Base-by-base conservation (phyloP, 169 alveolate genomes). In the Plasmodium gonderi region DNA sequence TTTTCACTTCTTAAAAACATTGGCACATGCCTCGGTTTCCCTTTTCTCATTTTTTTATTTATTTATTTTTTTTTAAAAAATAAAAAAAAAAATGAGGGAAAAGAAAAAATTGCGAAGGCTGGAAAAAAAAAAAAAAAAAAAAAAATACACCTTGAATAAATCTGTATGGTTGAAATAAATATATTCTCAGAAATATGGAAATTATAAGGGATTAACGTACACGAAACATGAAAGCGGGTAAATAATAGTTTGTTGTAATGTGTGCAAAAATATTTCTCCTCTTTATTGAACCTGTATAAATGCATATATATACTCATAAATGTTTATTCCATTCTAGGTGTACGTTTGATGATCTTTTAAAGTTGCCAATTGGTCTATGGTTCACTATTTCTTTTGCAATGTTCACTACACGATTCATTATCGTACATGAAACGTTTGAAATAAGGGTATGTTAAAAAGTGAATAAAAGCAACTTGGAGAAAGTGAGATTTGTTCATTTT, bases 1-100 rank as follows among this genome's bases (percentile, higher is more conserved):
- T 83, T 83, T 72, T 83, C 92, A 29, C 92, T 76, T 83, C 83
- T 74, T 51, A 83, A 76, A 83, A 83, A 83, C 85, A 83, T 83
- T 45, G 92, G 92, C 14, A 83, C 92, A 42, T 83, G 92, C 79
- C 92, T 33, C 31, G 92, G 92, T 51, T 83, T 83, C 36, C 92
- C 92, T 72, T 83, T 83, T 72, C 92, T 83, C 92, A 83, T 83
- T 83, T 45, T 83, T 79, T 49, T 68, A 20, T 82, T 42, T 40
- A n/a, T n/a, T n/a, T n/a, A 20, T 68, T 36, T 68, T 45, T 82
- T 42, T 40, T 23, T 47, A 80, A 80, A 17, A 80, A 23, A 80
- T 47, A 40, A 65, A 80, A 80, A 8, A n/a, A 7, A 40, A 64
- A 40, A 49, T 6, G 51, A 31, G 54, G 23, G 49, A 69, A 40